Evolutionary conservation across 371 early-diverging fungal species (phyloP), one percentile per base, ranked within the genome.

Genomic region (Rhizopus delemar): DNA sequence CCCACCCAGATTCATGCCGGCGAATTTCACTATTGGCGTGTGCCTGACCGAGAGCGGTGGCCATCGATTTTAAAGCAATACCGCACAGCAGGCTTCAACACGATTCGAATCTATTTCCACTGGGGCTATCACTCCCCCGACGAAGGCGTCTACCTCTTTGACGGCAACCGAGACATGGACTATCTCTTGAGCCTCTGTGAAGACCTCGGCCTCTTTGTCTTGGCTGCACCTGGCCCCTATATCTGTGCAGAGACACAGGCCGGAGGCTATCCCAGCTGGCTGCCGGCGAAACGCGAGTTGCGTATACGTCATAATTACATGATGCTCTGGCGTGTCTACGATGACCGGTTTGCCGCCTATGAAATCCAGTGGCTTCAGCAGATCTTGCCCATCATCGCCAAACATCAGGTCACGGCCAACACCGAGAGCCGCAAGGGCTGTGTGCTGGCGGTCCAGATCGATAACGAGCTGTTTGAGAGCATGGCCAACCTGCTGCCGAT

Each of bases 191-290:
- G 59, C 4, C 75, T 94, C 22, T 93, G 93, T 60, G 88, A 90
- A 63, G 81, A 88, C 31, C 68, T 93, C 4, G 82, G 82, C 0
- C 61, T 94, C 13, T 90, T 84, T 59, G 93, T 94, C 8, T 71
- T 94, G 8, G 93, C 91, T 13, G 92, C 92, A 7, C 90, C 93
- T 0, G 94, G 94, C 0, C 94, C 95, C 0, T 94, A 91, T 68
- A 92, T 94, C 57, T 93, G 93, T 74, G 86, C 90, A 12, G 95
- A 94, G 60, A 92, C 92, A 0, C 91, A 92, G 61, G 93, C 77
- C 13, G 95, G 95, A 34, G 95, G 93, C 0, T 89, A 86, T 62
- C 95, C 95, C 1, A 68, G 82, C 28, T 94, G 95, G 95, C 74
- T 94, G 54, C 66, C 89, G 6, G 90, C 87, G 36, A 91, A 91